Conservation (phyloP, 768 basidiomycete genomes). For the Lactarius sanguifluus region DNA sequence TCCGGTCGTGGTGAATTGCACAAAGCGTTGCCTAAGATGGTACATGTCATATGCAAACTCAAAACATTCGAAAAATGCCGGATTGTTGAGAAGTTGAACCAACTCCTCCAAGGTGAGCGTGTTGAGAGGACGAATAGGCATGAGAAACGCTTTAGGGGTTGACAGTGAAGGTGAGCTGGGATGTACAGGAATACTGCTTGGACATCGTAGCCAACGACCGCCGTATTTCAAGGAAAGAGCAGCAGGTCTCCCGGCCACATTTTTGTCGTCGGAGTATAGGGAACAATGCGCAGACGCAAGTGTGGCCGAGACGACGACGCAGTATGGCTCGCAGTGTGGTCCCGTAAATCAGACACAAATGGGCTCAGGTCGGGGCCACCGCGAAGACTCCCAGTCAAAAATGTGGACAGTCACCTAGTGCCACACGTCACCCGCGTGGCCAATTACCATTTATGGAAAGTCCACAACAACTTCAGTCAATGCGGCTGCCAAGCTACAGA, state of each 20-base stretch:
- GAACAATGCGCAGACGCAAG: not conserved
- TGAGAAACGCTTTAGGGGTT: not conserved
- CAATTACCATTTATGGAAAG: not conserved
- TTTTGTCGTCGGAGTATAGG: not conserved
- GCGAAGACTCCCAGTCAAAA: not conserved
- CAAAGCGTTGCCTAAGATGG: not conserved
- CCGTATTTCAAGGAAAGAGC: not conserved
- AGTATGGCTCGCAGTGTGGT: not conserved
- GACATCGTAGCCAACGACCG: not conserved
- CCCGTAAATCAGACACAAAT: not conserved
- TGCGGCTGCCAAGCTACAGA: not conserved
- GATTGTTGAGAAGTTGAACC: not conserved
- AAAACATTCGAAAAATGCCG: not conserved
- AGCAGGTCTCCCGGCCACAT: not conserved
- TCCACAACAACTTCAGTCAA: not conserved
- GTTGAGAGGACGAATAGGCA: not conserved
- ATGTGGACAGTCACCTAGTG: not conserved
- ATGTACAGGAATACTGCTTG: not conserved
- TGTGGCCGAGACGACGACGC: not conserved
- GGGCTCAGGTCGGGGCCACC: not conserved
- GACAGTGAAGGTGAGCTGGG: not conserved
- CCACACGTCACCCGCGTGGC: not conserved
- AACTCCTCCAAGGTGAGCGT: not conserved
- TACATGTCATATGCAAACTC: slow-evolving; percentile 4
- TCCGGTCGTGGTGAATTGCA: not conserved